A percentile compares a stretch with the other conserved stretches of the same genome.
Conservation (phyloP, 345 rosid species). For the Gossypium thurberi region DNA sequence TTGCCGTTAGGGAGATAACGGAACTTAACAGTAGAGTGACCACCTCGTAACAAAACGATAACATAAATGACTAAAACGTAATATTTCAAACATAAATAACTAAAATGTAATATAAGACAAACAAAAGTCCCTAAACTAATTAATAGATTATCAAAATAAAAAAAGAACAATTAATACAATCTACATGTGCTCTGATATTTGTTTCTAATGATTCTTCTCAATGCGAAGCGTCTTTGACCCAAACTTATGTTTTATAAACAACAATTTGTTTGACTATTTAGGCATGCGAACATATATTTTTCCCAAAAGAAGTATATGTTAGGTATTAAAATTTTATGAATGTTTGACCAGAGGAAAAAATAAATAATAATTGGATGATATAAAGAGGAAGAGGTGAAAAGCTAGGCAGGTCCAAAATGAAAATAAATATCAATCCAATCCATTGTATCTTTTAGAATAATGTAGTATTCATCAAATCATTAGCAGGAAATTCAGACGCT, state of each 20-base stretch:
- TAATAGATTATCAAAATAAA: no score
- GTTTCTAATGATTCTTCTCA: conserved; percentile 5
- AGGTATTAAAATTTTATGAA: conserved; percentile 28
- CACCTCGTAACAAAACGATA: no score
- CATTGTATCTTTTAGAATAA: conserved; percentile 18
- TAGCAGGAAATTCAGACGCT: neutral
- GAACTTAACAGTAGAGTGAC: no score
- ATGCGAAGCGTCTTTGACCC: conserved; percentile 55
- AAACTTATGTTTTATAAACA: conserved; percentile 17
- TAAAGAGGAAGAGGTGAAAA: neutral
- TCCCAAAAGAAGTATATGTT: conserved; percentile 18
- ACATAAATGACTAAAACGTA: no score
- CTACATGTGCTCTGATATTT: neutral
- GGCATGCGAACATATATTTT: conserved; percentile 14
- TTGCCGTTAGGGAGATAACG: no score
- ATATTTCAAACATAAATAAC: no score
- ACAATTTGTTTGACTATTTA: conserved; percentile 23
- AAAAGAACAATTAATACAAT: no score
- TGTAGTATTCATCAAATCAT: neutral
- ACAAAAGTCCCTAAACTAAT: neutral
- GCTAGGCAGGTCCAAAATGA: neutral
- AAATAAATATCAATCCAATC: conserved; percentile 6
- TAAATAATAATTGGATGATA: neutral
- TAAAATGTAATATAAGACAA: neutral
- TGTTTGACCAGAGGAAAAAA: conserved; percentile 21